These are phyloP conservation scores for Physcomitrellopsis africana DNA, from an alignment of 225 moss, liverwort and hornwort genomes.

Conservation along the genomic window DNA sequence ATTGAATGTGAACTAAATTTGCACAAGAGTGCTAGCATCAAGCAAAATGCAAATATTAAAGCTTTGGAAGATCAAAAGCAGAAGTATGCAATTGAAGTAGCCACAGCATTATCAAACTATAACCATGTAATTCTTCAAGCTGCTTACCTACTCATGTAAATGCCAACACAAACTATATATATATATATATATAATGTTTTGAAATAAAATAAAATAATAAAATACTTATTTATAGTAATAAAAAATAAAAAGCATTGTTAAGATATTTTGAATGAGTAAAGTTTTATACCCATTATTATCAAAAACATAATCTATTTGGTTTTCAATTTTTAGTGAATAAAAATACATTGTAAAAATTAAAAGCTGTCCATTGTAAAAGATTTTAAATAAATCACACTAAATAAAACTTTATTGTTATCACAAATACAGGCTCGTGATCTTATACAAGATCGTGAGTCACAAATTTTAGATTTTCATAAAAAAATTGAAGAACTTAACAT, in stretches of 20 bases:
- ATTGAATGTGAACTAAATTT: constrained; percentile 55
- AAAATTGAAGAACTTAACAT: constrained; percentile 49
- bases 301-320: too few species aligned
- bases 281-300: too few species aligned
- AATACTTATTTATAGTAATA: too few species aligned
- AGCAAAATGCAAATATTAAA: constrained; percentile 58
- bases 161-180: too few species aligned
- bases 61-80: constrained; percentile 48
- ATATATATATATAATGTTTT: too few species aligned
- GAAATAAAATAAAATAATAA: too few species aligned
- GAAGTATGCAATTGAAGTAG: constrained; percentile 45
- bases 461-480: constrained; percentile 56
- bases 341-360: too few species aligned
- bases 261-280: too few species aligned
- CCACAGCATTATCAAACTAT: constrained; percentile 45
- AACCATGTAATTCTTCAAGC: constrained; percentile 43
- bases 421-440: constrained; percentile 47
- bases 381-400: too few species aligned
- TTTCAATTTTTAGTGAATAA: too few species aligned
- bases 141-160: neutral
- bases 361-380: too few species aligned
- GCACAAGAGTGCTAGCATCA: constrained; percentile 37
- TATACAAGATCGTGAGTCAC: constrained; percentile 48
- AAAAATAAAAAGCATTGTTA: too few species aligned
- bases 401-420: neutral